These are phyloP conservation scores for Colletotrichum tofieldiae DNA, from an alignment of 2,329 filamentous ascomycete genomes.

Conservation along the genomic window DNA sequence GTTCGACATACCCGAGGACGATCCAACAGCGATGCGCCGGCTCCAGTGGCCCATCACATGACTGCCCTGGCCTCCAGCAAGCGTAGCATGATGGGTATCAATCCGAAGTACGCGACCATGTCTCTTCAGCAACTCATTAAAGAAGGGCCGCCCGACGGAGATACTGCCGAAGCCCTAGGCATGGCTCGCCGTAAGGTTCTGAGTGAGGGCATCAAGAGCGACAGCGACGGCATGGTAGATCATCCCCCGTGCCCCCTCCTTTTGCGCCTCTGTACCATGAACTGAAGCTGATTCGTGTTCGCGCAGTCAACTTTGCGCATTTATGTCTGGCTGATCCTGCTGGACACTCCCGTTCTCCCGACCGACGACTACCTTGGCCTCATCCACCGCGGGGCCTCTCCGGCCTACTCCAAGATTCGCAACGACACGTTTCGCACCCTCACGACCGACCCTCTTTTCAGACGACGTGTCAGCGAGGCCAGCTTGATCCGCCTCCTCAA, in stretches of 20 bases:
- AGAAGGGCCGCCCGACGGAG: constrained; percentile 83
- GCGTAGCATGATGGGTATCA: constrained; percentile 52
- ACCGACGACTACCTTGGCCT: constrained; percentile 92
- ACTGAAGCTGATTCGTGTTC: constrained; percentile 1
- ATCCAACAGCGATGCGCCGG: constrained; percentile 81
- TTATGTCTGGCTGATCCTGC: constrained; percentile 95
- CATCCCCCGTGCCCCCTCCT: not conserved
- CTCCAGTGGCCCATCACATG: constrained; percentile 56
- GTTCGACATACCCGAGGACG: constrained; percentile 71
- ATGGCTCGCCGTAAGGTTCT: constrained; percentile 82
- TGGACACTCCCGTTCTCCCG: constrained; percentile 87
- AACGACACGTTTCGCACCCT: constrained; percentile 98
- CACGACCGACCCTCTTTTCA: constrained; percentile 97
- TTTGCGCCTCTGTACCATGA: not conserved
- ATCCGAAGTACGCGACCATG: constrained; percentile 65
- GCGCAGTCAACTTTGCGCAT: constrained; percentile 89
- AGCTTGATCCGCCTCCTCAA: constrained; percentile 95
- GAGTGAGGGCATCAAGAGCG: constrained; percentile 82
- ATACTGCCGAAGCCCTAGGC: constrained; percentile 74
- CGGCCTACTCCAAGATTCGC: constrained; percentile 96
- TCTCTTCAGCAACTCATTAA: constrained; percentile 83
- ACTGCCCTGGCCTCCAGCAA: constrained; percentile 54
- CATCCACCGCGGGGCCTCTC: constrained; percentile 93
- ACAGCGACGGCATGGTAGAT: constrained; percentile 83
- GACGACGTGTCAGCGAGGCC: constrained; percentile 94